phyloP scores from a whole-genome alignment of 2,329 filamentous ascomycete species.

The Xylogone sp. region DNA sequence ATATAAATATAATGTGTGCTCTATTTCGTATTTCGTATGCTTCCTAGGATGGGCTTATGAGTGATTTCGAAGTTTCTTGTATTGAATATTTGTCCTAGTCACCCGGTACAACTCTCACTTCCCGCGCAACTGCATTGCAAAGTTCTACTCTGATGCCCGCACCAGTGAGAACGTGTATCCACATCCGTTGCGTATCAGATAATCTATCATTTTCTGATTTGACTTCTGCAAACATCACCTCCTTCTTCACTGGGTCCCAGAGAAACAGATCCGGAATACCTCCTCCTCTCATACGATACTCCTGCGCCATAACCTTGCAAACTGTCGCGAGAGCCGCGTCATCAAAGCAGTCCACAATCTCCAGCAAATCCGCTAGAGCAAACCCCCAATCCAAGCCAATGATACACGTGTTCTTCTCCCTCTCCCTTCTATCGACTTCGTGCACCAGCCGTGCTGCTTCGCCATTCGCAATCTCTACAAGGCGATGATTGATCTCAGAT shows the following conservation, averaged over 20 bases:
- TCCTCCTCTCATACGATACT: slow-evolving; percentile 81
- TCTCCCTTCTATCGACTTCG: slow-evolving; percentile 64
- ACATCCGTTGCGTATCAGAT: slow-evolving; percentile 92
- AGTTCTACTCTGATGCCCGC: slow-evolving; percentile 85
- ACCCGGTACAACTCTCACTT: slow-evolving; percentile 19
- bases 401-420: slow-evolving; percentile 73
- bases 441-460: slow-evolving; percentile 64
- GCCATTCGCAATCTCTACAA: slow-evolving; percentile 86
- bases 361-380: slow-evolving; percentile 70
- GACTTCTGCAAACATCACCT: slow-evolving; percentile 24
- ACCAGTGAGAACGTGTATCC: slow-evolving; percentile 89
- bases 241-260: slow-evolving; percentile 49
- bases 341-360: slow-evolving; percentile 75
- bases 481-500: slow-evolving; percentile 81
- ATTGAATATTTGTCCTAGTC: neutral
- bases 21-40: neutral
- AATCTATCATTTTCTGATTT: slow-evolving; percentile 75
- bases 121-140: slow-evolving; percentile 50
- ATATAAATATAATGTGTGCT: neutral
- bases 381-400: slow-evolving; percentile 92
- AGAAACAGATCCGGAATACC: slow-evolving; percentile 92
- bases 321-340: slow-evolving; percentile 77
- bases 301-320: slow-evolving; percentile 93
- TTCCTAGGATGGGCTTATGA: no score
- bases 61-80: no score